Percentiles rank a stretch among this genome's conserved stretches.
These are phyloP conservation scores for Lactifluus piperatus DNA, from an alignment of 768 basidiomycete genomes.

Conservation along the genomic window DNA sequence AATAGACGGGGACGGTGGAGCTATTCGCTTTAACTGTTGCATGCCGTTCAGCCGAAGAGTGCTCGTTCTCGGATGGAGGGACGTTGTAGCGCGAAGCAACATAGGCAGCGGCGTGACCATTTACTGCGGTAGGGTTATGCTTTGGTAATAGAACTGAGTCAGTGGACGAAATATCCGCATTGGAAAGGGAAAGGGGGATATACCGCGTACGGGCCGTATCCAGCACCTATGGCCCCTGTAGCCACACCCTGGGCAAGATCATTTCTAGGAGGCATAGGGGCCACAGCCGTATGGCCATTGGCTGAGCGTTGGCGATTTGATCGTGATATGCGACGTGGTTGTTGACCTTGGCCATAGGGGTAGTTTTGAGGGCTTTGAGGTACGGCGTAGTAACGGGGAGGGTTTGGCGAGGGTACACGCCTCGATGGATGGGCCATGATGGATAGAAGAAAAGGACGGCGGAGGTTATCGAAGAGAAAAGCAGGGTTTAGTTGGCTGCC, in stretches of 20 bases:
- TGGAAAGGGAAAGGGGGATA: conserved; percentile 3
- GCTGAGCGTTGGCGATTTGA: conserved; percentile 19
- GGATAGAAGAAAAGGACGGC: not conserved
- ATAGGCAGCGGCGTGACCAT: conserved; percentile 35
- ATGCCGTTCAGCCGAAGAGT: conserved; percentile 32
- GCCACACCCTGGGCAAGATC: conserved; percentile 74
- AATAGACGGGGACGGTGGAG: conserved; percentile 57
- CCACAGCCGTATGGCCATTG: not conserved
- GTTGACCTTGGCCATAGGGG: conserved; percentile 10
- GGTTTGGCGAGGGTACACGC: conserved; percentile 16
- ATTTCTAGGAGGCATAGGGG: conserved; percentile 28
- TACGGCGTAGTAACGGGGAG: conserved; percentile 56
- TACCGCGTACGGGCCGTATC: conserved; percentile 86
- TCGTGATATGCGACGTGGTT: conserved; percentile 16
- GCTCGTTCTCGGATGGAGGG: conserved; percentile 39
- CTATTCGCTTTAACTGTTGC: conserved; percentile 40
- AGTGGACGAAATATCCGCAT: not conserved
- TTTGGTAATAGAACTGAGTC: conserved; percentile 23
- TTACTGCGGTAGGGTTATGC: conserved; percentile 45
- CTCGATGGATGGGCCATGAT: conserved; percentile 19
- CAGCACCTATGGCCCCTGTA: conserved; percentile 65
- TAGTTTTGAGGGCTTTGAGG: conserved; percentile 43
- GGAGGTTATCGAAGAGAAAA: no score
- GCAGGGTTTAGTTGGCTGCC: no score
- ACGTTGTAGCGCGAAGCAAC: conserved; percentile 49